Conservation (phyloP, 1,139 yeast genomes). For the Spathaspora sp. region DNA sequence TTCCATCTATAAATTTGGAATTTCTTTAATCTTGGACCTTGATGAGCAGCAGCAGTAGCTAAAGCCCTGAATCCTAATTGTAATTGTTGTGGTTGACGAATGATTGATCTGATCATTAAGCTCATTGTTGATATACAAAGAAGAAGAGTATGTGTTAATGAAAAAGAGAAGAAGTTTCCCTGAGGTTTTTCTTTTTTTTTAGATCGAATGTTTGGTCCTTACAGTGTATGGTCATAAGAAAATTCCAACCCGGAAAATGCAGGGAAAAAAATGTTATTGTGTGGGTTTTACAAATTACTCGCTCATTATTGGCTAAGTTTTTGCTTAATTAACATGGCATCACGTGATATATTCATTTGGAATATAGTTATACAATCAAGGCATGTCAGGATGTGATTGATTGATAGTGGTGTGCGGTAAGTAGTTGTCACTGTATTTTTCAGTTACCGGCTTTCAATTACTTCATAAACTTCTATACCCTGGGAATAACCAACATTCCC, state of each 20-base stretch:
- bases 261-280: background rate
- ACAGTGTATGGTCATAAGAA: background rate
- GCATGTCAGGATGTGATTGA: background rate
- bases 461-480: no score
- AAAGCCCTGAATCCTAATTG: constrained; percentile 28
- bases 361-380: background rate
- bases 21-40: constrained; percentile 64
- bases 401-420: background rate
- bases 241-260: constrained; percentile 2
- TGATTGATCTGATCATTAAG: constrained; percentile 17
- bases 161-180: constrained; percentile 1
- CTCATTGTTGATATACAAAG: background rate
- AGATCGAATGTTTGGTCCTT: background rate
- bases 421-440: background rate
- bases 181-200: background rate
- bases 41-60: constrained; percentile 41
- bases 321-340: background rate
- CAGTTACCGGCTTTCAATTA: no score
- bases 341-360: constrained; percentile 2
- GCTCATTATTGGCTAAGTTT: constrained; percentile 8
- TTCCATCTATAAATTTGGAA: constrained; percentile 97
- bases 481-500: no score
- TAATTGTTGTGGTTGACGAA: constrained; percentile 28
- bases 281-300: constrained; percentile 10
- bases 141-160: background rate